phyloP scores from a whole-genome alignment of 768 basidiomycete genomes.

The Amanita rubescens region DNA sequence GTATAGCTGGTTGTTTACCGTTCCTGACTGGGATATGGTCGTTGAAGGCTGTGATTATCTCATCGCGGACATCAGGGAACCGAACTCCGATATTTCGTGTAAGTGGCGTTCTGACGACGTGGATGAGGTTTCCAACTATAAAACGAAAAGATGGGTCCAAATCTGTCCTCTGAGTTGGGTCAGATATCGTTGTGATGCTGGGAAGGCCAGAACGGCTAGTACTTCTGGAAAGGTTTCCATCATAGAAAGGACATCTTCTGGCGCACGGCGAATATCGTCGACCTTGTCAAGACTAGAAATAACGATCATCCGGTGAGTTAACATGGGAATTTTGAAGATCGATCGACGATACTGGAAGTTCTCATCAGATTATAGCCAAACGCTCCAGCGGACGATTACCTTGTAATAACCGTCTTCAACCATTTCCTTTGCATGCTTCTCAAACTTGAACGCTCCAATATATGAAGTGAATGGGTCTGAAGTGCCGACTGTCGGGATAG shows the following conservation, averaged over 20 bases:
- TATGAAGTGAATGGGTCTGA: slow-evolving; percentile 19
- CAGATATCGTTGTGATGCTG: too few relatives aligned
- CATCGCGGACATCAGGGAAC: slow-evolving; percentile 19
- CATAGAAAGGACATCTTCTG: slow-evolving; percentile 37
- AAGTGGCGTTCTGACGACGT: slow-evolving; percentile 18
- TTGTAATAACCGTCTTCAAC: slow-evolving; percentile 26
- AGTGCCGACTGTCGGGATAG: neutral
- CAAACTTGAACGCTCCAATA: slow-evolving; percentile 15
- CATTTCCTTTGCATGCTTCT: slow-evolving; percentile 16
- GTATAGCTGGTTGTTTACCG: neutral
- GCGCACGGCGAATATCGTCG: slow-evolving; percentile 38
- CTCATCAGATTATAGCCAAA: neutral
- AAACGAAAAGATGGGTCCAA: slow-evolving; percentile 25
- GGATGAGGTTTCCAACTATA: slow-evolving; percentile 13
- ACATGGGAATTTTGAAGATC: slow-evolving; percentile 35
- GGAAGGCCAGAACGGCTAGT: neutral
- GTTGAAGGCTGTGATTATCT: slow-evolving; percentile 16
- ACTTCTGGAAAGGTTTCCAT: slow-evolving; percentile 25
- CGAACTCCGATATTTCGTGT: slow-evolving; percentile 21
- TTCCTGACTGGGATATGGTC: slow-evolving; percentile 10
- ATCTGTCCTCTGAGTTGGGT: slow-evolving; percentile 19
- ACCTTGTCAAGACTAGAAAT: slow-evolving; percentile 29
- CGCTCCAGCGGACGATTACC: slow-evolving; percentile 10
- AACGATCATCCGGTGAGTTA: slow-evolving; percentile 40
- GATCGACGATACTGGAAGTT: slow-evolving; percentile 16